Conservation (phyloP, 495 filamentous ascomycete genomes). For the Penicillium angulare region DNA sequence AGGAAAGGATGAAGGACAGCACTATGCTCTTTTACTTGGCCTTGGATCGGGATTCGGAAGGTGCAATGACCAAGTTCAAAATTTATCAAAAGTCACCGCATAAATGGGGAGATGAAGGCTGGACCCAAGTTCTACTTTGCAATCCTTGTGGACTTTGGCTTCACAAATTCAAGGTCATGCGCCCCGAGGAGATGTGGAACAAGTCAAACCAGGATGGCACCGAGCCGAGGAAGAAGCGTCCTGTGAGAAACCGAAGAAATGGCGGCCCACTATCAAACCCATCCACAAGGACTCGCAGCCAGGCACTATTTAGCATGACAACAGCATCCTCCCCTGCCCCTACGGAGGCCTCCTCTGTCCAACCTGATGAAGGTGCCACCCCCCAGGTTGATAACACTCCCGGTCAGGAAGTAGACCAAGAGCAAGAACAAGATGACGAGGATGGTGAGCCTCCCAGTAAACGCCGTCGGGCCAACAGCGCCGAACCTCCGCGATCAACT, state of each 20-base stretch:
- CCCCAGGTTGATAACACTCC: constrained; percentile 32
- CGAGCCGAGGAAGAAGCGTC: constrained; percentile 45
- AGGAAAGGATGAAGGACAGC: constrained; percentile 63
- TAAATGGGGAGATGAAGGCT: constrained; percentile 60
- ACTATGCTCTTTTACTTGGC: constrained; percentile 63
- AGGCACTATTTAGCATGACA: constrained; percentile 24
- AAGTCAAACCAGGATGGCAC: constrained; percentile 45
- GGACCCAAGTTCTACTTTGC: constrained; percentile 72
- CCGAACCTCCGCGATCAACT: constrained; percentile 35
- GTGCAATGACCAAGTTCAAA: constrained; percentile 59
- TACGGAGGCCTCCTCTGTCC: constrained; percentile 43
- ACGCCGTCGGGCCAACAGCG: constrained; percentile 39
- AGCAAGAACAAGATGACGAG: constrained; percentile 9
- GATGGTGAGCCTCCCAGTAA: constrained; percentile 29
- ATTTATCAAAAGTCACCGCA: constrained; percentile 75
- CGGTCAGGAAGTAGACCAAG: constrained; percentile 20
- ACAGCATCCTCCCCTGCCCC: constrained; percentile 42
- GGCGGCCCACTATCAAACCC: constrained; percentile 33
- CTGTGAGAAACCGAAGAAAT: constrained; percentile 31
- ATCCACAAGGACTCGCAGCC: constrained; percentile 32
- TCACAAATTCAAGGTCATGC: constrained; percentile 78
- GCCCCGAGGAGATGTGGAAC: constrained; percentile 81
- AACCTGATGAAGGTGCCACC: constrained; percentile 36
- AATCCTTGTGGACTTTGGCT: constrained; percentile 98
- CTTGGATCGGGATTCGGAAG: constrained; percentile 58